Conservation (phyloP, 441 rosid genomes). For the Rhodomyrtus psidioides region DNA sequence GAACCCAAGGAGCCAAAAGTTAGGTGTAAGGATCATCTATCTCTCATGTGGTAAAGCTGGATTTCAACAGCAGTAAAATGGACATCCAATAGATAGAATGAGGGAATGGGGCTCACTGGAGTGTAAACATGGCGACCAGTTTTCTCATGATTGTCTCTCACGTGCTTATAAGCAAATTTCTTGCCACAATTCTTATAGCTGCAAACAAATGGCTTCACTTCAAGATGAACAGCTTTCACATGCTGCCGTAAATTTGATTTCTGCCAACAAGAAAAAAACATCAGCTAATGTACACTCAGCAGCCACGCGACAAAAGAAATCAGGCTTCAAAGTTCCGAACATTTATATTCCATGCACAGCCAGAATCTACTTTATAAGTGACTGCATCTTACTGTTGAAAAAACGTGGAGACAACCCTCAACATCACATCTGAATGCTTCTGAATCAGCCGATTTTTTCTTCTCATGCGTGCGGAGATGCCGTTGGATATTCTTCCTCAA, state of each 20-base stretch:
- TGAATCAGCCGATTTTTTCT: conserved; percentile 10
- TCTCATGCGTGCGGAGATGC: conserved; percentile 57
- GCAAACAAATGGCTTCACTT: conserved; percentile 47
- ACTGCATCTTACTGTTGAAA: conserved; percentile 44
- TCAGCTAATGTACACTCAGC: not conserved
- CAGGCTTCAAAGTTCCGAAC: not conserved
- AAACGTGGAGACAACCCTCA: conserved; percentile 43
- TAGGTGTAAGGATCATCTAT: not conserved
- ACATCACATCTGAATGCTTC: conserved; percentile 45
- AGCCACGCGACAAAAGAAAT: not conserved
- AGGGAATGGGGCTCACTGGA: conserved; percentile 35
- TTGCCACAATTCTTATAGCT: conserved; percentile 54
- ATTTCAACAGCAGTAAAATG: not conserved
- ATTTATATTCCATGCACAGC: not conserved
- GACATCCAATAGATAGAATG: not conserved
- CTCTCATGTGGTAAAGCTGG: not conserved
- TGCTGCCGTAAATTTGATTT: conserved; percentile 64
- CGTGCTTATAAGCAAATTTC: conserved; percentile 79
- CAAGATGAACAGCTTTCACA: conserved; percentile 57
- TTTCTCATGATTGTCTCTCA: conserved; percentile 75
- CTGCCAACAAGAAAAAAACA: conserved; percentile 18
- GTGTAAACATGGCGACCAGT: conserved; percentile 45
- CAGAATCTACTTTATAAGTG: not conserved
- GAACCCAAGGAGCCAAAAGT: not conserved
- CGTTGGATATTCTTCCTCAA: conserved; percentile 70